Evolutionary conservation across 345 rosid species (phyloP), one percentile per base, ranked within the genome.

Genomic region (Pseudoturritis turrita): DNA sequence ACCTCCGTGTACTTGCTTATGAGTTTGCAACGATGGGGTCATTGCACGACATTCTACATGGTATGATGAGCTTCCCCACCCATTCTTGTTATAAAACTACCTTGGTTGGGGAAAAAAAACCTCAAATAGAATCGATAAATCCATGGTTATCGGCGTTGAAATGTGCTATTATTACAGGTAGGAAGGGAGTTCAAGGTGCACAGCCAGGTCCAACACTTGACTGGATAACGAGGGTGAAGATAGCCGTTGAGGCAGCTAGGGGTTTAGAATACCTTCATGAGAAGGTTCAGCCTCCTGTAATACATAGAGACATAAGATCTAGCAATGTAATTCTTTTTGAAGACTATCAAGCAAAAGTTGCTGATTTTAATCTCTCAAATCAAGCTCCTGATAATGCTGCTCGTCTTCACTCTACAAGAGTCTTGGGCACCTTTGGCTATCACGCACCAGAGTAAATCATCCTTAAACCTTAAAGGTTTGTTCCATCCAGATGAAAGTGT

Each of bases 341-440:
- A 79, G 96, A 95, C 59, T 91, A 88, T 76, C 93, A 91, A 83
- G 92, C 96, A 4, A 95, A 91, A 83, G 72, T 91, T 45, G 99
- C 96, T 26, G 99, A 95, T 83, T 91, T 95, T 64, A 91, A 95
- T 83, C 88, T 91, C 54, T 95, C 96, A 57, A 95, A 95, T 78
- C 99, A 95, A 84, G 88, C 99, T 70, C 97, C 99, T 71, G 99
- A 95, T 65, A 95, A 88, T 82, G 97, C 99, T 78, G 97, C 99
- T 70, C 97, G 99, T 63, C 96, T 95, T 80, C 99, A 95, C 82
- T 95, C 99, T 53, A 95, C 99, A 64, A 86, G 99, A 74, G 99
- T 95, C 68, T 79, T 95, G 78, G 99, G 99, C 49, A 95, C 99
- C 67, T 95, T 95, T 62, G 99, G 99, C 44, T 95, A 95, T 79